Base-by-base conservation (phyloP, 441 rosid species). In the Aquilaria agallochum region DNA sequence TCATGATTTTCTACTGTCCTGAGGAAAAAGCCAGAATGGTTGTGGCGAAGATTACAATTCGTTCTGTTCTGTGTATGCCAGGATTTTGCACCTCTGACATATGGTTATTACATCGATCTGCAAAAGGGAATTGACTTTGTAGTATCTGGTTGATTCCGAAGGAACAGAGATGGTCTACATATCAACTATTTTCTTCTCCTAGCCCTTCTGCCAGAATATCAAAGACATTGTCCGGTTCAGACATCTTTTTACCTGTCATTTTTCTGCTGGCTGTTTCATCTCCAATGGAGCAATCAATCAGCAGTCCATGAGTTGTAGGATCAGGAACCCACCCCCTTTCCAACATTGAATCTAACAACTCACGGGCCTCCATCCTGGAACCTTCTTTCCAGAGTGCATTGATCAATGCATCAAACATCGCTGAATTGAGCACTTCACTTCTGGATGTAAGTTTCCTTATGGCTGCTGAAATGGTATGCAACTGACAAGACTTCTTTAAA, bases 281-380 rank as follows among this genome's bases (percentile, higher is more conserved):
- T 44, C 31, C 33, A 49, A 53, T 54, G 60, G 12, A 45, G 31
- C 74, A 76, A 31, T 85, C 82, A 55, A 79, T 67, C 67, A 84
- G 66, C 72, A 74, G 68, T 14, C 70, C 31, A 55, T 84, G 90
- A 40, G 82, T 76, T 14, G 33, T 45, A 54, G 79, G 63, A 78
- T 78, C 80, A 0, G 83, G 87, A 6, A 81, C 72, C 82, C 83
- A 84, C 56, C 83, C 83, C 66, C 60, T 84, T 71, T 76, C 83
- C 75, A 84, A 63, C 90, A 81, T 84, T 56, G 60, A 48, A 64
- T 79, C 83, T 60, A 81, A 73, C 53, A 84, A 56, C 62, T 50
- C 58, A 32, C 59, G 6, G 12, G 80, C 87, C 58, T 78, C 74
- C 30, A 33, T 31, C 64, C 59, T 62, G 45, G 64, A 59, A 56